phyloP scores from a whole-genome alignment of 306 rosid species.

The Citrullus mucosospermus region DNA sequence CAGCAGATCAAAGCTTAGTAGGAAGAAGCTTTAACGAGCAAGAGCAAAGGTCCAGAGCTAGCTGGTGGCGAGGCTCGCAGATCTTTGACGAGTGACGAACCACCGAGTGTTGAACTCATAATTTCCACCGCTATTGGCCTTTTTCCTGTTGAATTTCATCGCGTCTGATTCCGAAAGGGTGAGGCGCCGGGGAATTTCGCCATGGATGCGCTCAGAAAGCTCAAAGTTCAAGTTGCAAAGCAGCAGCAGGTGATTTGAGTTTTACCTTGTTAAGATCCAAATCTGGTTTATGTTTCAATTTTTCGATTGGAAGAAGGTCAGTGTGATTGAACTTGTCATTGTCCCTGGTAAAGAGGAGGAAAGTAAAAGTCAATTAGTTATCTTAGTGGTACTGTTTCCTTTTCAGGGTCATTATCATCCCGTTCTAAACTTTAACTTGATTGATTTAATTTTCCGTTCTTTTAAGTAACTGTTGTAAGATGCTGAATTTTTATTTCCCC shows the following conservation, averaged over 20 bases:
- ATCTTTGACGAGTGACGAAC: background rate
- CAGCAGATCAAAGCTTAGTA: background rate
- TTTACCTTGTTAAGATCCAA: background rate
- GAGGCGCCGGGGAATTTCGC: constrained; percentile 4
- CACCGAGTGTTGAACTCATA: background rate
- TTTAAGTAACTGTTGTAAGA: background rate
- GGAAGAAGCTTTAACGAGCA: background rate
- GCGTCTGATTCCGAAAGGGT: background rate
- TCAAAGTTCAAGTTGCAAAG: constrained; percentile 85
- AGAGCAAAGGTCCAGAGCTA: background rate
- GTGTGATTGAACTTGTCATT: background rate
- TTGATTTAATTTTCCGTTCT: background rate
- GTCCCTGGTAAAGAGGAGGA: background rate
- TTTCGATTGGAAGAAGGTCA: background rate
- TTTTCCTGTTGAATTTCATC: background rate
- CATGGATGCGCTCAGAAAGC: constrained; percentile 80
- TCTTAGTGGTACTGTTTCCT: background rate
- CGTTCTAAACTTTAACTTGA: background rate
- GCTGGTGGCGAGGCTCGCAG: background rate
- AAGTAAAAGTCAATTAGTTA: background rate
- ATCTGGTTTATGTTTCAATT: background rate
- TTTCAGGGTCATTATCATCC: background rate
- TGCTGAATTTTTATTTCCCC: background rate
- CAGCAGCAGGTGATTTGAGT: constrained; percentile 54
- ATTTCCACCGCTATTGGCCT: background rate